Conservation (phyloP, 1,284 basidiomycete species). For the Boletus holoroseus region DNA sequence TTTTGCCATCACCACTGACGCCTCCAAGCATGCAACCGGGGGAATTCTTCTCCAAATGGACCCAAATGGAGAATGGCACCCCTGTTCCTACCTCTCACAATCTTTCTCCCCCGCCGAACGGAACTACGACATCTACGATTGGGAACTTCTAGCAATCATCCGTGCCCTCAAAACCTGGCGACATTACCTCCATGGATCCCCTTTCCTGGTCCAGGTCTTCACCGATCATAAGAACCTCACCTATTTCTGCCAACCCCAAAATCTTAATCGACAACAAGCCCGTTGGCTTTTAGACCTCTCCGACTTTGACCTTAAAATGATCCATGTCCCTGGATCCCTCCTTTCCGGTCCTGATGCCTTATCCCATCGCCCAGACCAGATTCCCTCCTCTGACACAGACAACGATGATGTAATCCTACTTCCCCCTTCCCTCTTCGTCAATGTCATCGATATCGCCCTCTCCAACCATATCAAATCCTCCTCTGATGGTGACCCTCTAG, state of each 20-base stretch:
- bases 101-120: neutral
- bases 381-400: too few relatives aligned
- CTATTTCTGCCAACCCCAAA: neutral
- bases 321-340: neutral
- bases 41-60: neutral
- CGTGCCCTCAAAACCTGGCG: neutral
- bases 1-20: neutral
- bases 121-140: neutral
- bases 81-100: too few relatives aligned
- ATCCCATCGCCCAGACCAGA: too few relatives aligned
- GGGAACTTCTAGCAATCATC: neutral
- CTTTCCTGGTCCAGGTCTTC: neutral
- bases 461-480: rapidly evolving
- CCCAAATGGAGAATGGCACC: too few relatives aligned
- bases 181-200: neutral
- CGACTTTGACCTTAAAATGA: neutral
- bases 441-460: neutral
- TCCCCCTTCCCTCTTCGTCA: neutral
- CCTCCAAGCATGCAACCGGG: neutral
- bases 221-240: neutral
- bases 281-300: neutral
- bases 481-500: neutral
- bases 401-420: too few relatives aligned
- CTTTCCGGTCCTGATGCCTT: too few relatives aligned
- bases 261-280: neutral